phyloP scores from a whole-genome alignment of 768 basidiomycete genomes.

The Trametes meyenii region DNA sequence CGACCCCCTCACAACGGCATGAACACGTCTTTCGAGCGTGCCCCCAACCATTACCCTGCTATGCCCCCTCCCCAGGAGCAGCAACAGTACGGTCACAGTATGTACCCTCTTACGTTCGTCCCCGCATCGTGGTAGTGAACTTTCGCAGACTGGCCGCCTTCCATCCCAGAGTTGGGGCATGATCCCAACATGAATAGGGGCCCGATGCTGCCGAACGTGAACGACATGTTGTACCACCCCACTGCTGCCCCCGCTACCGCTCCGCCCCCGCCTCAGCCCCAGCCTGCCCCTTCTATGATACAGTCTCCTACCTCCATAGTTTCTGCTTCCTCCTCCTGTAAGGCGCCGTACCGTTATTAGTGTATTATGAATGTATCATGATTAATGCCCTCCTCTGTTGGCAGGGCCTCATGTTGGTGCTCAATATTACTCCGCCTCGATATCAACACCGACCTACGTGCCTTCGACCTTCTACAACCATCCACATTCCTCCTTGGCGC shows the following conservation, averaged over 20 bases:
- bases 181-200: slow-evolving; percentile 28
- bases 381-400: slow-evolving; percentile 63
- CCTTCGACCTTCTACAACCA: slow-evolving; percentile 19
- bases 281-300: slow-evolving; percentile 39
- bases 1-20: slow-evolving; percentile 36
- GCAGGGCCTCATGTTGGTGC: slow-evolving; percentile 44
- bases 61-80: slow-evolving; percentile 26
- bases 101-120: slow-evolving; percentile 30
- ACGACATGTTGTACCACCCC: slow-evolving; percentile 31
- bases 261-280: slow-evolving; percentile 20
- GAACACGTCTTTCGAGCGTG: slow-evolving; percentile 36
- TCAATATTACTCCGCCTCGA: slow-evolving; percentile 12
- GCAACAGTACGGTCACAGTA: slow-evolving; percentile 32
- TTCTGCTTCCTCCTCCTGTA: slow-evolving; percentile 54
- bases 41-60: slow-evolving; percentile 33
- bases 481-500: slow-evolving; percentile 25
- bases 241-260: slow-evolving; percentile 14
- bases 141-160: slow-evolving; percentile 33
- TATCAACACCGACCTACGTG: slow-evolving; percentile 10
- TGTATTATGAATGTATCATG: slow-evolving; percentile 68
- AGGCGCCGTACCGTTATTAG: slow-evolving; percentile 73
- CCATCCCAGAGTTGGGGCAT: slow-evolving; percentile 33
- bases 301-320: slow-evolving; percentile 56
- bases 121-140: slow-evolving; percentile 30
- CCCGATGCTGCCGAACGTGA: slow-evolving; percentile 34